Evolutionary conservation across 2,329 filamentous ascomycete genomes (phyloP), one percentile per base, ranked within the genome.

Genomic region (Xylaria sp.): DNA sequence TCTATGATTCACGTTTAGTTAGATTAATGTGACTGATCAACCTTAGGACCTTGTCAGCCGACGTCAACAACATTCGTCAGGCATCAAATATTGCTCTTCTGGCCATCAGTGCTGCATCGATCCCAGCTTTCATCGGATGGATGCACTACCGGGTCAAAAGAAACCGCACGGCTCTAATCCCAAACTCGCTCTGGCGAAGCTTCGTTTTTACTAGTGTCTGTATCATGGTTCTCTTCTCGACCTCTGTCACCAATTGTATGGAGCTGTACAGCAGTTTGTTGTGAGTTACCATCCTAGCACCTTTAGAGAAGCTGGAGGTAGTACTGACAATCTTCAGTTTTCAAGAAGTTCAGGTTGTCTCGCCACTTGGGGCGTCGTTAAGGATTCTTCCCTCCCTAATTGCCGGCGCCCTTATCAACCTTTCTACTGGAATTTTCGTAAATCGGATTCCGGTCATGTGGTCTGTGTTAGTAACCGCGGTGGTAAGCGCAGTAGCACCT

Each of bases 181-280:
- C 85, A 0, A 87, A 87, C 67, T 80, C 78, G 0, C 71, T 87
- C 0, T 87, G 85, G 85, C 77, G 72, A n/a, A 85, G 85, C 40
- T 41, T 25, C 6, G 54, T 48, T 21, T 58, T 58, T 40, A 40
- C 37, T 2, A 43, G 43, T 15, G 25, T 19, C 17, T 58, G 55
- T 44, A 51, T 53, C 3, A 52, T 51, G 46, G 54, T 58, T 8
- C 29, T 49, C 44, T 40, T 57, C 33, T 15, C 31, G n/a, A 41
- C 49, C 27, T 17, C 49, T 19, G 49, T 54, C 1, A 54, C 49
- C 4, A 54, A 54, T 11, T 41, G 37, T 25, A 54, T 54, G 38
- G 38, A 54, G 8, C 27, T 54, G 9, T 54, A 33, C 23, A 44
- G 37, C 27, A 54, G 51, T n/a, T 44, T 44, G 17, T 54, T 43